A percentile compares a stretch with the other conserved stretches of the same genome.
These are phyloP conservation scores for Adansonia gregorii DNA, from an alignment of 441 rosid species.

Conservation along the genomic window DNA sequence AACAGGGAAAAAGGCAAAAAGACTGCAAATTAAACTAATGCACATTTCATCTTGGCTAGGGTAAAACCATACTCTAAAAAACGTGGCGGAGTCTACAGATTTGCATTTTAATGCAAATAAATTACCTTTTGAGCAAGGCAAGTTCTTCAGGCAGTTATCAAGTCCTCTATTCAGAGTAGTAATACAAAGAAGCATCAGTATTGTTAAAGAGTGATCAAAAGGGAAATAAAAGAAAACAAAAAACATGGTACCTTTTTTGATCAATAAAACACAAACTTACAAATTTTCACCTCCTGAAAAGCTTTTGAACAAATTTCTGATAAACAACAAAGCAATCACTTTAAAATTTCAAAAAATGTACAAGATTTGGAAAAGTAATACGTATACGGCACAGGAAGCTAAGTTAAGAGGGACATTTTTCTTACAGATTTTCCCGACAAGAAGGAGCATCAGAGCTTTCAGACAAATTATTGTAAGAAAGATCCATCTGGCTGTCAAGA, in stretches of 20 bases:
- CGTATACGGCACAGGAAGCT: neutral
- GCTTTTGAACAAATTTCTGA: conserved; percentile 49
- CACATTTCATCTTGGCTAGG: neutral
- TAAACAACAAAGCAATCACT: conserved; percentile 20
- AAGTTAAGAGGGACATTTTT: neutral
- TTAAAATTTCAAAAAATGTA: neutral
- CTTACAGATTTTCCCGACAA: conserved; percentile 44
- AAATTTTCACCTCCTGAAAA: conserved; percentile 35
- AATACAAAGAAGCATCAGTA: conserved; percentile 18
- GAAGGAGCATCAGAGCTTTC: conserved; percentile 33
- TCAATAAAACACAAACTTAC: conserved; percentile 37
- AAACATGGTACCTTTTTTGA: neutral
- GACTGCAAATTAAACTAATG: neutral
- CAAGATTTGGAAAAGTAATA: neutral
- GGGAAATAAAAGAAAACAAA: neutral
- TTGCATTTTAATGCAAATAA: neutral
- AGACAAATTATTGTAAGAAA: conserved; percentile 45
- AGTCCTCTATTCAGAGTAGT: conserved; percentile 26
- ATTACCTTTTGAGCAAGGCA: conserved; percentile 42
- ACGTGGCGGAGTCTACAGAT: neutral
- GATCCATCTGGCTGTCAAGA: conserved; percentile 41
- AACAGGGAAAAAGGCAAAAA: neutral
- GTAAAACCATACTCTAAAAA: neutral
- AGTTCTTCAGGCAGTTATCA: conserved; percentile 28
- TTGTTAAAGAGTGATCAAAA: neutral